Evolutionary conservation across 2,329 filamentous ascomycete species (phyloP).

Genomic region (Cryphonectria naterciae): DNA sequence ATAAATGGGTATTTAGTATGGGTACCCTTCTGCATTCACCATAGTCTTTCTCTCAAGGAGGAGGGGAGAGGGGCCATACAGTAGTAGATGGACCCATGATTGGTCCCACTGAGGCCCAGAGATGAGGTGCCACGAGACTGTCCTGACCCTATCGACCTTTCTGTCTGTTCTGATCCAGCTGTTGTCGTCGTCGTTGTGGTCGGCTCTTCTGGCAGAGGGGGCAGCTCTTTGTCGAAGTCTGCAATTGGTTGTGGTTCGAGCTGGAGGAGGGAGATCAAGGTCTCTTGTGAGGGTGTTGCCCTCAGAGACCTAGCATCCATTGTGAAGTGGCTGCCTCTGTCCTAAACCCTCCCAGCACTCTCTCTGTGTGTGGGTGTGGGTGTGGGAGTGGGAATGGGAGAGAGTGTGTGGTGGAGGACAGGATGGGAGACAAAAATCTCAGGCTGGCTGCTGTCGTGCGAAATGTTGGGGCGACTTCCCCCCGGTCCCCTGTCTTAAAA

Average conservation of each 20-base stretch:
- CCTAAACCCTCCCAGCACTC: conserved; percentile 33
- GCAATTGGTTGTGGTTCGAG: conserved; percentile 82
- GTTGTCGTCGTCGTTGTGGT: conserved; percentile 9
- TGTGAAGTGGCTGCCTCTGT: conserved; percentile 11
- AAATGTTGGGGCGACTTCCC: conserved; percentile 8
- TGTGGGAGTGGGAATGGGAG: neutral
- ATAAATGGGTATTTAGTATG: neutral
- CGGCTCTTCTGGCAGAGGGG: conserved; percentile 42
- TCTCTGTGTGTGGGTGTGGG: neutral
- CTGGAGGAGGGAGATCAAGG: conserved; percentile 70
- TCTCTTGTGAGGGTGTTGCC: conserved; percentile 53
- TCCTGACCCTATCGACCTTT: conserved; percentile 23
- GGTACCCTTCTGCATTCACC: neutral
- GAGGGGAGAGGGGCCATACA: conserved; percentile 47
- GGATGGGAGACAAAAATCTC: neutral
- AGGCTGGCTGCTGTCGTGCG: neutral
- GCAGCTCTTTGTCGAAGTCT: conserved; percentile 52
- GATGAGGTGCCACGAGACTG: conserved; percentile 41
- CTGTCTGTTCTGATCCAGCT: neutral
- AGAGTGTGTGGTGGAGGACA: neutral
- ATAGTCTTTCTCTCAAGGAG: neutral
- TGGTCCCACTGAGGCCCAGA: conserved; percentile 62
- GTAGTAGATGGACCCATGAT: conserved; percentile 76
- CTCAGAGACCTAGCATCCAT: conserved; percentile 44
- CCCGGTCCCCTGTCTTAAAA: too few relatives aligned